phyloP scores from a whole-genome alignment of 2,329 filamentous ascomycete species.

The Fusarium oligoseptatum region DNA sequence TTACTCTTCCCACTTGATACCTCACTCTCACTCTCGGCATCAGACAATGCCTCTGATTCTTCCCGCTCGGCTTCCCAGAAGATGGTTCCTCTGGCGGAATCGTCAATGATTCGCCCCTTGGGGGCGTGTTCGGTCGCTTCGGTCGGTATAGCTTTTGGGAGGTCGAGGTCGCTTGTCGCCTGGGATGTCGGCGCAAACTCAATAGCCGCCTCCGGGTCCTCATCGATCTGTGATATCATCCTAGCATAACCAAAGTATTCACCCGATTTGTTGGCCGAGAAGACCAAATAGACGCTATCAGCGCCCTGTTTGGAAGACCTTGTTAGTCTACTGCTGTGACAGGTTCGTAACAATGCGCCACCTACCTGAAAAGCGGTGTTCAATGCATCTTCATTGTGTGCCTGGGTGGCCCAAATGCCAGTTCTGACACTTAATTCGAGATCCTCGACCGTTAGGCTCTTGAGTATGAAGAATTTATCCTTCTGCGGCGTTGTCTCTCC shows the following conservation, averaged over 20 bases:
- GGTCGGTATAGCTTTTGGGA: conserved; percentile 84
- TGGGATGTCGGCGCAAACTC: conserved; percentile 77
- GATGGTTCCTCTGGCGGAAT: conserved; percentile 92
- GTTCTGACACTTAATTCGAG: conserved; percentile 89
- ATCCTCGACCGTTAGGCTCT: conserved; percentile 92
- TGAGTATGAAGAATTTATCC: conserved; percentile 91
- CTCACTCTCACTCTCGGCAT: conserved; percentile 61
- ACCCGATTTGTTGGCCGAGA: conserved; percentile 97
- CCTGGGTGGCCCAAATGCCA: conserved; percentile 93
- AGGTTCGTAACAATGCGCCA: not conserved
- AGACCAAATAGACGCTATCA: conserved; percentile 90
- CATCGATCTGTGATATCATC: conserved; percentile 87
- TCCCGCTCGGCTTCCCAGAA: conserved; percentile 90
- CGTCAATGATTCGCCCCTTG: conserved; percentile 89
- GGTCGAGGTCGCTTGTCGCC: conserved; percentile 69
- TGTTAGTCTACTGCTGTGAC: conserved; percentile 6
- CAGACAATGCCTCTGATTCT: conserved; percentile 61
- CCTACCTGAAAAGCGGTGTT: conserved; percentile 86
- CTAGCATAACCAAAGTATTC: conserved; percentile 96
- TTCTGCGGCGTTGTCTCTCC: conserved; percentile 52
- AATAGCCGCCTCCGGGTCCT: conserved; percentile 78
- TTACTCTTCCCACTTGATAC: conserved; percentile 55
- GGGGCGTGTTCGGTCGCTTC: conserved; percentile 83
- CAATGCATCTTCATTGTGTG: conserved; percentile 87
- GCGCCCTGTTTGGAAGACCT: conserved; percentile 66